Conservation (phyloP, 805 yeast species). For the Metschnikowia proteae region DNA sequence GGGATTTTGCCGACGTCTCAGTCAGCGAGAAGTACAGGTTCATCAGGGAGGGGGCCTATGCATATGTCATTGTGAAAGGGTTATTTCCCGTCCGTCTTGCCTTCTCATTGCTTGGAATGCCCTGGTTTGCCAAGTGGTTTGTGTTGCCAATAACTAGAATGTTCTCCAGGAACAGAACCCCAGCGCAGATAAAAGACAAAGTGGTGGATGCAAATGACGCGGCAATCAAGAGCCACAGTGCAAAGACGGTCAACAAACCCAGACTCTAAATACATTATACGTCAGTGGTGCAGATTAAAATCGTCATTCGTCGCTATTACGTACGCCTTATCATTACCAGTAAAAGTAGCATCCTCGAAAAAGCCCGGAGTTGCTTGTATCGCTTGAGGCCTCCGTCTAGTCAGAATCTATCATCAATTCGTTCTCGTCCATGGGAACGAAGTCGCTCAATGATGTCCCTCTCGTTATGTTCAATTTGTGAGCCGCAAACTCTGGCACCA, state of each 20-base stretch:
- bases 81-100: conserved; percentile 52
- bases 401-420: conserved; percentile 32
- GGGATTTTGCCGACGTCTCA: conserved; percentile 30
- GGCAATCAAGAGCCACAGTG: conserved; percentile 9
- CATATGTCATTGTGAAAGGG: conserved; percentile 66
- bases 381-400: conserved; percentile 7
- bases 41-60: conserved; percentile 69
- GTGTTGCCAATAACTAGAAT: conserved; percentile 43
- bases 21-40: conserved; percentile 51
- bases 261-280: conserved; percentile 18
- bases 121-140: conserved; percentile 51
- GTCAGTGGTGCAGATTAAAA: not conserved
- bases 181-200: not conserved
- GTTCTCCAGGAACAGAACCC: conserved; percentile 8
- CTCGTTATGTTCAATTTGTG: conserved; percentile 25
- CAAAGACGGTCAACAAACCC: conserved; percentile 33
- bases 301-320: conserved; percentile 3
- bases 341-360: not conserved
- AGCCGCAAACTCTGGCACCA: conserved; percentile 43
- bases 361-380: not conserved
- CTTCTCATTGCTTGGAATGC: conserved; percentile 50
- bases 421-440: conserved; percentile 34
- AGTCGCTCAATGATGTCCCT: conserved; percentile 26
- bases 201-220: conserved; percentile 5
- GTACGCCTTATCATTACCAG: conserved; percentile 1